Percentiles rank a stretch among this genome's conserved stretches.
Evolutionary conservation across 805 yeast genomes (phyloP).

Genomic region (Candida chilensis): DNA sequence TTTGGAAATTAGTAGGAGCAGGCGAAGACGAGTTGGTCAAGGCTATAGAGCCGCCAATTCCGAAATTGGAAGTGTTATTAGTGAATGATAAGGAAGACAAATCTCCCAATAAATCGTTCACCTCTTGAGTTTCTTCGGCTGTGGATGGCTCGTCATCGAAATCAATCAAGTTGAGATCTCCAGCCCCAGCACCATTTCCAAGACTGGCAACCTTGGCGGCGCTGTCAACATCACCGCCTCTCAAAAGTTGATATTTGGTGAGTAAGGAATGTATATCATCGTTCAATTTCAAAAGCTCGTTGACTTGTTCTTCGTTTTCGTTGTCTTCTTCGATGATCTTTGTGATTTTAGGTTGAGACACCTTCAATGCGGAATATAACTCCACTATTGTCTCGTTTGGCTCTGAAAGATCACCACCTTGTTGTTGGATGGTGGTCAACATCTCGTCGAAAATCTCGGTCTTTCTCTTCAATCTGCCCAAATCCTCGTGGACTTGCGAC

Average conservation of each 20-base stretch:
- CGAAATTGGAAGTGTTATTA: constrained; percentile 23
- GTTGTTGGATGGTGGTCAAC: constrained; percentile 44
- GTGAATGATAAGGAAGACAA: constrained; percentile 54
- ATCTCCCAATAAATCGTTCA: constrained; percentile 69
- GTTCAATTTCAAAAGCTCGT: constrained; percentile 57
- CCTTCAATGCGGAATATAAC: constrained; percentile 67
- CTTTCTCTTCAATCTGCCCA: constrained; percentile 76
- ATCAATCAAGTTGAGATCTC: constrained; percentile 57
- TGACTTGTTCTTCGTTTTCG: constrained; percentile 41
- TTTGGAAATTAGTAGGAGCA: constrained; percentile 5
- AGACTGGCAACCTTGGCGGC: constrained; percentile 38
- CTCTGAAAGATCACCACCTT: constrained; percentile 26
- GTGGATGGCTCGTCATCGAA: constrained; percentile 49
- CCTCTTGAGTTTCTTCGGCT: constrained; percentile 26
- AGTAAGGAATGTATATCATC: constrained; percentile 67
- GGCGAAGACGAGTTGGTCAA: constrained; percentile 11
- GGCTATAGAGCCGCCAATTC: constrained; percentile 42
- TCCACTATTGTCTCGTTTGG: constrained; percentile 71
- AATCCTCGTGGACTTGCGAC: constrained; percentile 74
- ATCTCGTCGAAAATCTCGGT: constrained; percentile 83
- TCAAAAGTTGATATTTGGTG: constrained; percentile 56
- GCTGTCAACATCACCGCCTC: constrained; percentile 49
- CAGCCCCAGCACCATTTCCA: constrained; percentile 6
- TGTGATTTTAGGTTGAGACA: constrained; percentile 80
- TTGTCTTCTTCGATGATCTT: constrained; percentile 75